Base-by-base conservation (phyloP, 495 filamentous ascomycete genomes). In the Penicillium atrosanguineum region DNA sequence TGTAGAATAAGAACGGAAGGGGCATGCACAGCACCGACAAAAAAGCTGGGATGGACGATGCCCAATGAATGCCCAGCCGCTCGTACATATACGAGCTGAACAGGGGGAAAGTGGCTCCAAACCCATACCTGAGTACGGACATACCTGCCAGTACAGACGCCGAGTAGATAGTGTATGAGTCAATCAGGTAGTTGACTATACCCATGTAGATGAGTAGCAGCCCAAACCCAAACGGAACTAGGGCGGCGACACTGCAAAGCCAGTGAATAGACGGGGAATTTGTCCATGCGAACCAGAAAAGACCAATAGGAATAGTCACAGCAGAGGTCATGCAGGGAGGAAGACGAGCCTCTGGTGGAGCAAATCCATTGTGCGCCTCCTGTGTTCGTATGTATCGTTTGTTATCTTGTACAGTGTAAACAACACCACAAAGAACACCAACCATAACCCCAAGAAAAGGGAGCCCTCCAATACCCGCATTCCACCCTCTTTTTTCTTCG, bases 61-160 rank as follows among this genome's bases (percentile, higher is more conserved):
- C 86, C 86, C 84, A 88, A 64, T 87, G 83, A 46, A 82, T 78
- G 50, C 87, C 86, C 1, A 90, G 73, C 50, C 77, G 69, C 4
- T 67, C 38, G 66, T 86, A 89, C 82, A 89, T 83, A 44, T 81
- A 57, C 0, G 75, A 77, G 0, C 85, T 88, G 69, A 90, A 89
- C 0, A 90, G 70, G 0, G 87, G 87, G 67, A 90, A 88, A 0
- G 76, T 81, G 18, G 84, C 83, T 42, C 86, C 85, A 56, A 89
- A 86, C 7, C 68, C 7, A 3, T 69, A 76, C 18, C 78, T 68
- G 15, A 89, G 67, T 1, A 87, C 77, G 12, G 80, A 69, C 56
- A 84, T 87, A 7, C 84, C 83, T 1, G 87, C 87, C 5, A 89
- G 68, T 0, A 84, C 85, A 0, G 79, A 83, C 0, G 87, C 86